Percentiles rank a stretch among this genome's conserved stretches.
These are phyloP conservation scores for Alnus glutinosa DNA, from an alignment of 306 rosid species.

Conservation along the genomic window DNA sequence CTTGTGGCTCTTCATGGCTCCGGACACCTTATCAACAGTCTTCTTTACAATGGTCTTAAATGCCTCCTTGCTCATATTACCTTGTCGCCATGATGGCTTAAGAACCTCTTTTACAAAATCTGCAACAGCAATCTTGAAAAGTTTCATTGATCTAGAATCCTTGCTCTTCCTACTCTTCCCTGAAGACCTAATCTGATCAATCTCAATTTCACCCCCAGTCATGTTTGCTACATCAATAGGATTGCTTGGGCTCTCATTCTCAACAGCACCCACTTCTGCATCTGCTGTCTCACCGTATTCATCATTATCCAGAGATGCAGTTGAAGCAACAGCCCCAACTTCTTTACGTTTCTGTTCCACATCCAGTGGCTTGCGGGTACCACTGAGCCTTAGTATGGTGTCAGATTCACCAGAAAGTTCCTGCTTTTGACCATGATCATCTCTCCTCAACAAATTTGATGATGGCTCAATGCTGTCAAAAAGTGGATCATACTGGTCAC, in stretches of 20 bases:
- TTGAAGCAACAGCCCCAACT: constrained; percentile 67
- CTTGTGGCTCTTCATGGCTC: constrained; percentile 93
- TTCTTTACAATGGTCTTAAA: constrained; percentile 96
- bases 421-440: constrained; percentile 48
- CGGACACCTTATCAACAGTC: constrained; percentile 97
- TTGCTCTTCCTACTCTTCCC: constrained; percentile 75
- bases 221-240: constrained; percentile 41
- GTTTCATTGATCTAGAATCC: constrained; percentile 80
- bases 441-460: constrained; percentile 45
- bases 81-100: constrained; percentile 98
- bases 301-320: constrained; percentile 73
- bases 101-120: constrained; percentile 90
- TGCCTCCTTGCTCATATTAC: constrained; percentile 99
- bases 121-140: constrained; percentile 85
- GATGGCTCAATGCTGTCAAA: constrained; percentile 86
- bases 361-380: constrained; percentile 54
- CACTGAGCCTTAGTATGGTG: constrained; percentile 46
- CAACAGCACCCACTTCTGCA: constrained; percentile 82
- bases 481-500: constrained; percentile 88
- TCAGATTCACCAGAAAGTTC: constrained; percentile 61
- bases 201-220: constrained; percentile 59
- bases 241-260: constrained; percentile 69
- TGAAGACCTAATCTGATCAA: constrained; percentile 68
- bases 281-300: constrained; percentile 92
- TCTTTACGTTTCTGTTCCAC: constrained; percentile 60